Evolutionary conservation across 495 filamentous ascomycete species (phyloP).

Genomic region (Talaromyces proteolyticus): DNA sequence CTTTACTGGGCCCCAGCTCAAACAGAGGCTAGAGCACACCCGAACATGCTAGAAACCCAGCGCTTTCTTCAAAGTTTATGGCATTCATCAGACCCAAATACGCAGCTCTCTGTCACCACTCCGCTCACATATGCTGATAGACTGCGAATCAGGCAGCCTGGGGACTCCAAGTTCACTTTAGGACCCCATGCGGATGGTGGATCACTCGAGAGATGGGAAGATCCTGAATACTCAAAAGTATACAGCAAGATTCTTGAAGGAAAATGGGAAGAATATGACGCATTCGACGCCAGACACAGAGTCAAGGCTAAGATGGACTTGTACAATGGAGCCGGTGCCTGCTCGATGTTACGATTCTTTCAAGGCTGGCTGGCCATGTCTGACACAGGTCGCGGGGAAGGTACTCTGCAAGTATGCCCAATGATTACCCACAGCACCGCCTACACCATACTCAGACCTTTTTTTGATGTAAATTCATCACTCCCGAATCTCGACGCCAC

Average conservation of each 20-base stretch:
- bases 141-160: slow-evolving; percentile 57
- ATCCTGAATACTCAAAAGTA: slow-evolving; percentile 66
- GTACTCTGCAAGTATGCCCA: slow-evolving; percentile 80
- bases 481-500: slow-evolving; percentile 29
- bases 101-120: slow-evolving; percentile 56
- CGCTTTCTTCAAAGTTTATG: slow-evolving; percentile 67
- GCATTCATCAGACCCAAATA: slow-evolving; percentile 59
- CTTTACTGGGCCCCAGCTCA: slow-evolving; percentile 84
- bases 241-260: slow-evolving; percentile 71
- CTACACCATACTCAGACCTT: slow-evolving; percentile 80
- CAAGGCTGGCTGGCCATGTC: slow-evolving; percentile 88
- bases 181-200: slow-evolving; percentile 86
- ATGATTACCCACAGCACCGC: slow-evolving; percentile 66
- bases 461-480: slow-evolving; percentile 57
- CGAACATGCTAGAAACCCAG: slow-evolving; percentile 64
- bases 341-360: slow-evolving; percentile 81
- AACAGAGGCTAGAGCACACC: slow-evolving; percentile 65
- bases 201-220: slow-evolving; percentile 82
- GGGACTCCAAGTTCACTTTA: slow-evolving; percentile 75
- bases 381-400: slow-evolving; percentile 61
- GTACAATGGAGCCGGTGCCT: slow-evolving; percentile 77
- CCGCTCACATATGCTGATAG: slow-evolving; percentile 77
- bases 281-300: slow-evolving; percentile 70
- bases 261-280: slow-evolving; percentile 75
- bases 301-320: slow-evolving; percentile 65